Conservation (phyloP, 345 rosid species). For the Lepidium aucheri region DNA sequence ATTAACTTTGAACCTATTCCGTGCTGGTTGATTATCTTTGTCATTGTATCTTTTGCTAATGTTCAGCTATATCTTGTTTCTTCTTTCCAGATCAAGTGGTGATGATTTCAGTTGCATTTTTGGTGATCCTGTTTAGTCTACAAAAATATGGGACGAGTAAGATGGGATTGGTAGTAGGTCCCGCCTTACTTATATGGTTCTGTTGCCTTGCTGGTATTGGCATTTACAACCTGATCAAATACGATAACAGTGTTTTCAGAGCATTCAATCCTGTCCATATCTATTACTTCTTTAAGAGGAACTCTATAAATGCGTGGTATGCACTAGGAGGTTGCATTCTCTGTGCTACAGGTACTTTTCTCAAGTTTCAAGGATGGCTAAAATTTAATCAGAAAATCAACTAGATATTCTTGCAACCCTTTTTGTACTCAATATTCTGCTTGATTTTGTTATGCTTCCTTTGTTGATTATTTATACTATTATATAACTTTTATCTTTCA, state of each 20-base stretch:
- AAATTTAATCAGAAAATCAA: constrained; percentile 7
- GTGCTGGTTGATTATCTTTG: not conserved
- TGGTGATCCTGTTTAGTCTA: constrained; percentile 86
- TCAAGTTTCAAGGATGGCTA: not conserved
- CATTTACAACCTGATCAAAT: constrained; percentile 72
- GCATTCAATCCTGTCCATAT: constrained; percentile 93
- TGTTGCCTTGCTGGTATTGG: constrained; percentile 92
- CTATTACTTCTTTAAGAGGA: constrained; percentile 83
- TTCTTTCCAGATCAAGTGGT: constrained; percentile 76
- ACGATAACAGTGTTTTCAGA: constrained; percentile 61
- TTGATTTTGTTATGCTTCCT: not conserved
- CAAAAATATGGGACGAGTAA: constrained; percentile 99
- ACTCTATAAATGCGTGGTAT: constrained; percentile 80
- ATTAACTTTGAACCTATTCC: not conserved
- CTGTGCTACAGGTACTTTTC: constrained; percentile 78
- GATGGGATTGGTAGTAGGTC: constrained; percentile 90
- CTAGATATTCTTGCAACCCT: not conserved
- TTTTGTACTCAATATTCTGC: not conserved
- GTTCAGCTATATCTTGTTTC: constrained; percentile 24
- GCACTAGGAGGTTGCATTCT: constrained; percentile 99
- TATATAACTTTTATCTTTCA: constrained; percentile 30
- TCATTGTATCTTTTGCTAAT: not conserved
- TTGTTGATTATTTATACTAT: not conserved
- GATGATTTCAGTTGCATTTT: constrained; percentile 88
- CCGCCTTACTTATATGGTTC: constrained; percentile 95